phyloP scores from a whole-genome alignment of 2,329 filamentous ascomycete species.

The Epichloe typhina region DNA sequence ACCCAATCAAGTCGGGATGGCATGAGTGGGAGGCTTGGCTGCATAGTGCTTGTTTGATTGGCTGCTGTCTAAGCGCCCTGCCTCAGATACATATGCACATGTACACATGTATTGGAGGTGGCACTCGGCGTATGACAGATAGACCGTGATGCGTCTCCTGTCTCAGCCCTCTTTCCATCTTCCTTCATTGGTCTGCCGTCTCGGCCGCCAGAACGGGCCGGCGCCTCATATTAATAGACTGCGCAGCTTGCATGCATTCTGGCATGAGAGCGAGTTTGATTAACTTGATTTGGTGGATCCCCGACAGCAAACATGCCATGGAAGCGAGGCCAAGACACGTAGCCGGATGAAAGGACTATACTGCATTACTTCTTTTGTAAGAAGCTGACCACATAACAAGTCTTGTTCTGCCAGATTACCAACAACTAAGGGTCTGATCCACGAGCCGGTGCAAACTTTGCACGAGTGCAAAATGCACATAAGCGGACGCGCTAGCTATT shows the following conservation, averaged over 20 bases:
- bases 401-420: too few species aligned
- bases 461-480: too few species aligned
- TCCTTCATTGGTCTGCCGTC: neutral
- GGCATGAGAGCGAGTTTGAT: too few species aligned
- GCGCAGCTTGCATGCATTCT: neutral
- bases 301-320: neutral
- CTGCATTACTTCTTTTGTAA: neutral
- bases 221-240: neutral
- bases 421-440: too few species aligned
- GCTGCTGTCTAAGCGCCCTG: slow-evolving; percentile 2
- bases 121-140: too few species aligned
- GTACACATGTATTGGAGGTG: too few species aligned
- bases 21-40: neutral
- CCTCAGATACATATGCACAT: neutral
- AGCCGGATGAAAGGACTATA: neutral
- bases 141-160: neutral
- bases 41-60: neutral
- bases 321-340: neutral
- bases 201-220: neutral
- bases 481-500: too few species aligned
- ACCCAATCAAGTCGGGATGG: neutral
- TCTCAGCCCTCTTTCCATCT: neutral
- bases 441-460: too few species aligned
- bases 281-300: too few species aligned
- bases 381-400: neutral